Evolutionary conservation across 148 eudicot genomes (phyloP), one percentile per base, ranked within the genome.

Genomic region (Rhododendron mucronatum): DNA sequence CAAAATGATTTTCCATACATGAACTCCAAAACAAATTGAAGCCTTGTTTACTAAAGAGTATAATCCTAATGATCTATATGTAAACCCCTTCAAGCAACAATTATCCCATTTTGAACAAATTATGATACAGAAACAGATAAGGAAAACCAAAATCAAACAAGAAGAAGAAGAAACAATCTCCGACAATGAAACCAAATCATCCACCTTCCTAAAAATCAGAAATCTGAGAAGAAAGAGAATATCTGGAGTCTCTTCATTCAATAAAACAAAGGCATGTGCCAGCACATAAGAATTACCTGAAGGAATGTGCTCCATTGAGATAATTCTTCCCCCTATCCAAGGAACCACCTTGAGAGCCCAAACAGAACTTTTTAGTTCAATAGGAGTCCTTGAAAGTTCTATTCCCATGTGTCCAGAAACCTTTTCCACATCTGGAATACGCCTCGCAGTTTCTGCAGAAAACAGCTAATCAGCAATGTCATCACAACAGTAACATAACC

Each of bases 241-340:
- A 77, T 55, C 57, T 57, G 76, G 57, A 59, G 5, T 78, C 4
- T 7, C 37, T 51, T 51, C 65, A 80, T 26, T 33, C 30, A 30
- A 33, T 55, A 50, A 28, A 45, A 59, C 51, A 55, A 59, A 84
- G 83, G 82, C 82, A 35, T 41, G 74, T 23, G 20, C 3, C 18
- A 87, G 87, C 84, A 78, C 21, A 53, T 48, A 65, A 69, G 83
- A 47, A 69, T 86, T 93, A 95, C 99, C 98, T 84, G 99, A 90
- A 84, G 96, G 98, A 83, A 90, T 90, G 88, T 97, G 99, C 89
- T 95, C 95, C 99, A 97, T 97, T 78, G 98, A 90, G 87, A 97
- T 92, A 44, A 97, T 94, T 90, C 99, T 93, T 86, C 99, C 98
- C 69, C 99, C 99, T 86, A 97, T 93, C 99, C 99, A 97, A 81